These are phyloP conservation scores for Leishmania braziliensis DNA, from an alignment of 208 protist genomes.

Conservation along the genomic window DNA sequence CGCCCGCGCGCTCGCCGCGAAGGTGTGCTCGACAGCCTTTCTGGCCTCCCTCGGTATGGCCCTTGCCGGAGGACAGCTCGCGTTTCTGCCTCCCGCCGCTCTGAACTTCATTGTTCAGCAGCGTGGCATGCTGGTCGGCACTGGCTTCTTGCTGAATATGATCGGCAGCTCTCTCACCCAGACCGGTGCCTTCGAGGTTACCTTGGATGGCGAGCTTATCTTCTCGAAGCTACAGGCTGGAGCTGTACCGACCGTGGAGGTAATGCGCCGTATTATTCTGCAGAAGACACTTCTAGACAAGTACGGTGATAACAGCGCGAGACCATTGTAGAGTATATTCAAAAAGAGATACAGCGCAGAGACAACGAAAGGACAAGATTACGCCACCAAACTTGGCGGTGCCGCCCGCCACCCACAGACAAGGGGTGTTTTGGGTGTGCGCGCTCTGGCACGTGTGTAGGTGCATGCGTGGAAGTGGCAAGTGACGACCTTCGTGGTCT, in stretches of 20 bases:
- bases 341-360: background rate
- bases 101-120: conserved; percentile 38
- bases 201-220: conserved; percentile 59
- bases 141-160: conserved; percentile 66
- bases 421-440: background rate
- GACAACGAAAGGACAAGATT: background rate
- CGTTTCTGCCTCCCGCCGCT: conserved; percentile 34
- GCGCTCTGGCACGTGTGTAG: background rate
- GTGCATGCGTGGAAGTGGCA: background rate
- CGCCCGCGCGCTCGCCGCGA: conserved; percentile 31
- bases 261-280: conserved; percentile 40
- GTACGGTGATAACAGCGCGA: conserved; percentile 18
- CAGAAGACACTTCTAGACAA: conserved; percentile 43
- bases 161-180: conserved; percentile 42
- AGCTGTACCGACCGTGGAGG: conserved; percentile 25
- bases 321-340: conserved; percentile 5
- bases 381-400: background rate
- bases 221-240: conserved; percentile 70
- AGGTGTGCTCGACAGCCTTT: conserved; percentile 42
- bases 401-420: background rate
- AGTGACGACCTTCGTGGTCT: background rate
- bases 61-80: conserved; percentile 37
- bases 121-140: conserved; percentile 48
- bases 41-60: conserved; percentile 41
- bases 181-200: conserved; percentile 78